phyloP scores from a whole-genome alignment of 306 rosid species.

The Notholithocarpus densiflorus region DNA sequence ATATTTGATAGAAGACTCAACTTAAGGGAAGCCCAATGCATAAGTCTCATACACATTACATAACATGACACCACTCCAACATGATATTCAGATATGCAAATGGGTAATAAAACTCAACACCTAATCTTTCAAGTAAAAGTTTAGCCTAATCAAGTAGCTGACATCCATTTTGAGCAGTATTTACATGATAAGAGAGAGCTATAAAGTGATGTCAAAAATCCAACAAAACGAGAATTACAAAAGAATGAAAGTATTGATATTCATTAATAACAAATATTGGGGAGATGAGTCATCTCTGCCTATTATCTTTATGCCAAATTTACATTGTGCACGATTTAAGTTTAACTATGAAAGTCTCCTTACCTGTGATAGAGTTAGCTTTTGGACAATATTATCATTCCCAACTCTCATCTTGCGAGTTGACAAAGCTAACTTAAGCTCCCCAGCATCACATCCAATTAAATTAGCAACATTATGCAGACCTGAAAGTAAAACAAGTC shows the following conservation, averaged over 20 bases:
- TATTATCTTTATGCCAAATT: neutral
- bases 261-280: neutral
- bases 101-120: neutral
- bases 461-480: constrained; percentile 59
- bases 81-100: neutral
- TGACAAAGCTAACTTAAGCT: constrained; percentile 73
- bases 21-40: neutral
- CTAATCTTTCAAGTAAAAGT: neutral
- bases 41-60: neutral
- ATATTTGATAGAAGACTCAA: neutral
- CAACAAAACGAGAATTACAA: neutral
- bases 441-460: constrained; percentile 76
- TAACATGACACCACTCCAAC: neutral
- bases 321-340: neutral
- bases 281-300: constrained; percentile 5
- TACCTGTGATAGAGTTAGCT: constrained; percentile 84
- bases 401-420: constrained; percentile 94
- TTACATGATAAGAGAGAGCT: neutral
- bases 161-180: neutral
- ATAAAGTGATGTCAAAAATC: neutral
- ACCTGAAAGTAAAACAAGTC: constrained; percentile 51
- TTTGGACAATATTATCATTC: constrained; percentile 83
- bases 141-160: neutral
- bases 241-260: neutral
- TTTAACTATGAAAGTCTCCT: constrained; percentile 27